Base-by-base conservation (phyloP, 805 yeast genomes). In the Torulaspora franciscae region DNA sequence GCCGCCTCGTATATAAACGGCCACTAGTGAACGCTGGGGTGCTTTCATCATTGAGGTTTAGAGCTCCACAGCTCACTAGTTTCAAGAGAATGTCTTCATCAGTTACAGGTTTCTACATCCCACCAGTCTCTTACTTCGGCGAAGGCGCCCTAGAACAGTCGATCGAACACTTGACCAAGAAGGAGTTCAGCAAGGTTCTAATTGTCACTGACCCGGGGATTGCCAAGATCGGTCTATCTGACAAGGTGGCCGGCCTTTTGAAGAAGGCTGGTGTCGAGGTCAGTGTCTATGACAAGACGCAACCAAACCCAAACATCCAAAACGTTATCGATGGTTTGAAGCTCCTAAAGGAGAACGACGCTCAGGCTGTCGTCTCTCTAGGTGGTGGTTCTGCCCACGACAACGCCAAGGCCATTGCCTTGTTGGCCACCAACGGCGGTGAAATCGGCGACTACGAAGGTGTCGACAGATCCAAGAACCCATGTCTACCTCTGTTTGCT, bases 301-400 rank as follows among this genome's bases (percentile, higher is more conserved):
- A 51, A 22, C 59, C 59, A 42, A 55, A 55, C 45, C 59, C 59
- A 5, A 53, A 43, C 37, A 42, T 45, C 19, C 42, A 40, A 19
- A 55, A 51, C 40, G 57, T 55, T 32, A 15, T 28, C 1, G 56
- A 41, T 26, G 59, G 57, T 28, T 43, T 55, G 23, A 48, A 42
- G 23, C 44, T 46, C 26, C 40, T 54, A 30, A 53, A 50, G 35
- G 47, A 48, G 28, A 34, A 49, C 34, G 34, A 42, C 28, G 42
- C 72, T 15, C 65, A 69, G 30, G 70, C 71, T 23, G 70, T 68
- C 46, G 59, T 71, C 14, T 73, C 75, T 6, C 70, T 71, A 25
- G 75, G 75, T 23, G 75, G 75, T 37, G 75, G 75, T 23, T 69
- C 74, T 4, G 74, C 70, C n/a, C 72, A 71, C 58, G 75, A 71